Evolutionary conservation across 805 yeast species (phyloP).

Genomic region (Barnettozyma vustinii): DNA sequence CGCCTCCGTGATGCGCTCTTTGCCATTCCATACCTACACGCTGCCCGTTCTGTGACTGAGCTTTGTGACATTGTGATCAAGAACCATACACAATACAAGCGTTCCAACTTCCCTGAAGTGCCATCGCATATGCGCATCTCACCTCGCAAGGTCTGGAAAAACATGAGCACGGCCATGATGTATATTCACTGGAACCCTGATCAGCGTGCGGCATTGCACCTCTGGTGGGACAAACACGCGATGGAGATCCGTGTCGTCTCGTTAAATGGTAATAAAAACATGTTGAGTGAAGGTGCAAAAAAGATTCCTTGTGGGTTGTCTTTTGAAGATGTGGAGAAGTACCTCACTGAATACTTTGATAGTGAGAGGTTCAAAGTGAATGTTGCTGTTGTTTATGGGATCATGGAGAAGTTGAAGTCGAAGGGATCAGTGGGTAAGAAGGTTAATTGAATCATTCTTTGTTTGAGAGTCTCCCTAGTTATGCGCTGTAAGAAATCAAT

Average conservation of each 20-base stretch:
- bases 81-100: neutral
- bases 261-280: neutral
- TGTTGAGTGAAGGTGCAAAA: neutral
- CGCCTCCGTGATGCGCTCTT: constrained; percentile 2
- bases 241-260: neutral
- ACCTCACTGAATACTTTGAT: neutral
- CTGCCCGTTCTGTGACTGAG: neutral
- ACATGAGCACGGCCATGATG: neutral
- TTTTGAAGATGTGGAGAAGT: neutral
- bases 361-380: constrained; percentile 6
- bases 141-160: constrained; percentile 6
- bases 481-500: no score
- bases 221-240: neutral
- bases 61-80: neutral
- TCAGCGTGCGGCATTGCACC: neutral
- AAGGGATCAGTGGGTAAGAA: neutral
- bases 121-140: neutral
- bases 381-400: neutral
- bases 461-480: no score
- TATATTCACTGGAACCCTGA: neutral
- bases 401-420: neutral
- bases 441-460: neutral
- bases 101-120: neutral
- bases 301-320: constrained; percentile 2
- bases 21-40: neutral